Evolutionary conservation across 768 basidiomycete genomes (phyloP), one percentile per base, ranked within the genome.

Genomic region (Podaxis mareebaensis): DNA sequence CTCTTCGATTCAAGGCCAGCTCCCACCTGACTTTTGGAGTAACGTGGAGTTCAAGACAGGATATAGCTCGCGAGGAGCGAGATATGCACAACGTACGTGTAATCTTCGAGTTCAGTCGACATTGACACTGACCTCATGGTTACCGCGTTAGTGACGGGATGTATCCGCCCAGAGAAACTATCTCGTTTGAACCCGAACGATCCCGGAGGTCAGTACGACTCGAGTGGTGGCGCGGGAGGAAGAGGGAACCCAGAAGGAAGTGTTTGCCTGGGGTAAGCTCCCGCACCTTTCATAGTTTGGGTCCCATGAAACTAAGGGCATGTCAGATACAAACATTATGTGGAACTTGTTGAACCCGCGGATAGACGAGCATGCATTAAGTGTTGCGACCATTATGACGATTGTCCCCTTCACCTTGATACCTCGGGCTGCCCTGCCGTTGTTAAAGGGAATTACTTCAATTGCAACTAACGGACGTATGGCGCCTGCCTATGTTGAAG

Each of bases 151-250:
- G 85, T 86, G 53, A 86, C 85, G 0, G 85, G 85, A 5, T 86
- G 85, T 64, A 85, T 86, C 56, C 72, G 76, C 17, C 79, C 84
- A 0, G 70, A 66, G 40, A 69, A 71, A n/a, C 71, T 85, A 30
- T 74, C 71, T 66, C 74, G 83, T 2, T 69, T 86, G 26, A 83
- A 84, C 66, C 70, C 78, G 1, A 69, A 72, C 53, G 85, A 86
- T 66, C 70, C 68, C 1, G 85, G 85, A 10, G 85, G 85, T 1
- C 83, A 86, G 67, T 86, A 86, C 67, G 84, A 85, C 69, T 85
- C 84, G 26, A 83, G 80, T 63, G 85, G 85, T 28, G 85, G 85
- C 3, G 72, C 64, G 2, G 77, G 74, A 26, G 83, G 83, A n/a
- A 67, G 61, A 6, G 85, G 85, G 1, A 85, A 85, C 66, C 84